Base-by-base conservation (phyloP, 2,329 filamentous ascomycete genomes). In the Onygenales sp. region DNA sequence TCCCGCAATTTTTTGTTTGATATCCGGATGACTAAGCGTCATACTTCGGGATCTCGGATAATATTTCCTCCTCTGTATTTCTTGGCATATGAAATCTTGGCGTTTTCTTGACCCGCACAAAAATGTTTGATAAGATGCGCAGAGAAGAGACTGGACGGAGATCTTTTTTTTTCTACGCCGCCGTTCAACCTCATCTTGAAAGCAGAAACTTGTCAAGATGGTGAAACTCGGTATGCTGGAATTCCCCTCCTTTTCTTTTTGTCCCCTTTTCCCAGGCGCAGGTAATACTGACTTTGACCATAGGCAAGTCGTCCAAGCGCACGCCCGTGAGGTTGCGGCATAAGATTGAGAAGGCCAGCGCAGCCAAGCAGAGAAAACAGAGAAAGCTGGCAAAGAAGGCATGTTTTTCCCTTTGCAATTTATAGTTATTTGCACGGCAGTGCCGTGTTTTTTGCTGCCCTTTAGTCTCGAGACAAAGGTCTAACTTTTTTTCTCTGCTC, bases 271-370 rank as follows among this genome's bases (percentile, higher is more conserved):
- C 21, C 0, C 4, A 13, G 35, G 7, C 36, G 14, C 32, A 32
- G 13, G 9, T 21, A 39, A 33, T 17, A 14, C 36, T 48, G 14
- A 48, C 43, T 42, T 17, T n/a, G 13, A 31, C 11, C 56, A 8
- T 64, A 95, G 90, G 96, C 74, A 93, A 92, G 67, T 90, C 86
- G 75, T 97, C 92, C 53, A 98, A 98, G 82, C 86, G 93, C 72
- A 83, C 82, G 61, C 84, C 92, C 44, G 87, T 92, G 66, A 89
- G 93, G 56, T 80, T 98, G 65, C 85, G 92, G 60, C 85, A 96
- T 77, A 96, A 95, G 75, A 97, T 98, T 72, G 83, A 95, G 69
- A 98, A 98, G 75, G 85, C 87, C 21, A 89, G 91, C 51, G 82
- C 82, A 43, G 85, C 88, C 58, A 98, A 98, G 78, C 89, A 95